Evolutionary conservation across 805 yeast species (phyloP), one percentile per base, ranked within the genome.

Genomic region (Brettanomyces naardenensis): DNA sequence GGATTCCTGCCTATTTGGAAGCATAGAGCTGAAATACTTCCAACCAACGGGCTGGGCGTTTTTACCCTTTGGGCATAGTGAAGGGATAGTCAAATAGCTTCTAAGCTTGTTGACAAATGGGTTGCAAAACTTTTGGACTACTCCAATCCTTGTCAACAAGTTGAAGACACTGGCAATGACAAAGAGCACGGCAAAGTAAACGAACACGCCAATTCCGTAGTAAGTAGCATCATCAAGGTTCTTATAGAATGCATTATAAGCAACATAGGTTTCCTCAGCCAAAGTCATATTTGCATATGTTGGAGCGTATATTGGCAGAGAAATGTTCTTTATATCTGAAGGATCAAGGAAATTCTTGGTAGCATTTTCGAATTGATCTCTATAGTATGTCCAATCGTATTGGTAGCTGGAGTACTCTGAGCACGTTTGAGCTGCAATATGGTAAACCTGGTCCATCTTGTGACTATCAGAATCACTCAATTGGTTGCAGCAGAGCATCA

Each of bases 131-230:
- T 45, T 38, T 54, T 56, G 61, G 54, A 45, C 58, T 41, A 37
- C 35, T 19, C 54, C 46, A 2, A 47, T 38, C 13, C 41, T 54
- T 20, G 40, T 51, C 51, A 48, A 64, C 47, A 31, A 62, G 38
- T 65, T 64, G 47, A 44, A 44, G 4, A 51, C n/a, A 11, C 62
- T 58, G 19, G 64, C 60, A 14, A 64, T 27, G 0, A 66, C n/a
- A 45, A 70, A 49, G 0, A 69, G 56, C 2, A 60, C 14, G n/a
- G 56, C 55, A 61, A 71, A 71, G 46, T 58, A 70, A 6, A 54
- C 51, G 36, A 61, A 43, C 23, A 69, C 46, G 4, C 57, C 59
- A 33, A 55, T 61, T 4, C 68, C 64, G 49, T 56, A 58, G 47
- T 46, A 51, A 1, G 55, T 48, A 26, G 56, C 46, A 28, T 42